Evolutionary conservation across 1,139 yeast species (phyloP).

Genomic region (Taiozyma sp.): DNA sequence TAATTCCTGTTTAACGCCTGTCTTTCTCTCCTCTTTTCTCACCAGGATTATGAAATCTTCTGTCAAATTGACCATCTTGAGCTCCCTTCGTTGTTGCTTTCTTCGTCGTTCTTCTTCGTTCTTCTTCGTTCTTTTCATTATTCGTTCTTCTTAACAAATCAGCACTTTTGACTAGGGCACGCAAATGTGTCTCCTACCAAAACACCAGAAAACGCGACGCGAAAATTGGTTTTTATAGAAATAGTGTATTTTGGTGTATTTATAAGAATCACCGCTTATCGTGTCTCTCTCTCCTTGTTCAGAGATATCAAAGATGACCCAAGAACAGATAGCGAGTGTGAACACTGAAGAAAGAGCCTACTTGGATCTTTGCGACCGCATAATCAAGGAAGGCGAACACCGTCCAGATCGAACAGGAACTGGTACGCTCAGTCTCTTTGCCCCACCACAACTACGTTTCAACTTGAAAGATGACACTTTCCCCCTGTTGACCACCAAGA

Average conservation of each 20-base stretch:
- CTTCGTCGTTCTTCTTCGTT: background rate
- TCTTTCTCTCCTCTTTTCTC: conserved; percentile 31
- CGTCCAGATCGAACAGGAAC: conserved; percentile 98
- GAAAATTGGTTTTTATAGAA: background rate
- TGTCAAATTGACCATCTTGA: conserved; percentile 48
- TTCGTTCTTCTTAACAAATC: no score
- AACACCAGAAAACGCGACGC: background rate
- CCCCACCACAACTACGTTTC: conserved; percentile 93
- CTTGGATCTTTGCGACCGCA: conserved; percentile 70
- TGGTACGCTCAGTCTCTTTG: conserved; percentile 85
- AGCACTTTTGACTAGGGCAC: background rate
- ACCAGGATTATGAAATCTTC: conserved; percentile 46
- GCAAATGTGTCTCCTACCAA: background rate
- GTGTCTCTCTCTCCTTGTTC: no score
- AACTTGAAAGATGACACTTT: conserved; percentile 63
- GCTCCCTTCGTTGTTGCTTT: background rate
- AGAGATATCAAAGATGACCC: conserved; percentile 7
- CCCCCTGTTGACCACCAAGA: conserved; percentile 89
- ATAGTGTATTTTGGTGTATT: no score
- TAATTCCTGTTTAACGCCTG: conserved; percentile 6
- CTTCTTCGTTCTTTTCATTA: no score
- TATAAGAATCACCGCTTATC: no score
- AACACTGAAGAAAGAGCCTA: conserved; percentile 76
- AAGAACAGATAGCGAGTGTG: conserved; percentile 4
- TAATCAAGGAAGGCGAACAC: conserved; percentile 78